These are phyloP conservation scores for Trichocomaceae sp. DNA, from an alignment of 2,329 filamentous ascomycete genomes.

Conservation along the genomic window DNA sequence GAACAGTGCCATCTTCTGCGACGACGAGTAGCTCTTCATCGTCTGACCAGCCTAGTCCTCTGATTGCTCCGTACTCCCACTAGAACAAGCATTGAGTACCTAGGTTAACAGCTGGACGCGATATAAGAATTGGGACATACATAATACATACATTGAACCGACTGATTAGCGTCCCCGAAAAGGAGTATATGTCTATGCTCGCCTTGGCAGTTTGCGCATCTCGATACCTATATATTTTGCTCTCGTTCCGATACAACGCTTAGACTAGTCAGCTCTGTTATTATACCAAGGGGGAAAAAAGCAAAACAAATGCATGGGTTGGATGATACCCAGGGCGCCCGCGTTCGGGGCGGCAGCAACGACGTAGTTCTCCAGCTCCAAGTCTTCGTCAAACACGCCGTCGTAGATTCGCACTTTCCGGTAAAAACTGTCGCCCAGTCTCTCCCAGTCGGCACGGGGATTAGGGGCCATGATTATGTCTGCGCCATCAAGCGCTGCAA, in stretches of 20 bases:
- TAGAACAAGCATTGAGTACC: constrained; percentile 28
- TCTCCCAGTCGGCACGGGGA: constrained; percentile 87
- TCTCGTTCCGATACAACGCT: constrained; percentile 86
- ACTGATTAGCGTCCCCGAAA: constrained; percentile 79
- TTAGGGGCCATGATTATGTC: constrained; percentile 38
- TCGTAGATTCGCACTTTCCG: constrained; percentile 92
- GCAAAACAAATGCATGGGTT: not conserved
- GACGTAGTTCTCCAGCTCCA: constrained; percentile 92
- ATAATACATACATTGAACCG: constrained; percentile 61
- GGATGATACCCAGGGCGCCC: constrained; percentile 72
- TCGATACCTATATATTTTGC: constrained; percentile 72
- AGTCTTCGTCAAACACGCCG: constrained; percentile 81
- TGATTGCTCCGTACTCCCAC: constrained; percentile 86
- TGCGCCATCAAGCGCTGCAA: constrained; percentile 7
- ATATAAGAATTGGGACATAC: not conserved
- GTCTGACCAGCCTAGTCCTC: constrained; percentile 90
- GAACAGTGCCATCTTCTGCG: constrained; percentile 80
- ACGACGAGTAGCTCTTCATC: constrained; percentile 87
- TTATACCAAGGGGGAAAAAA: not conserved
- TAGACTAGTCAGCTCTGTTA: constrained; percentile 7
- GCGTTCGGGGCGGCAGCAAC: constrained; percentile 88
- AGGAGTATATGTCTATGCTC: constrained; percentile 90
- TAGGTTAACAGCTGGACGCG: constrained; percentile 5
- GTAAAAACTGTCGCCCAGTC: constrained; percentile 88
- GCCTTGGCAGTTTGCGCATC: constrained; percentile 66